These are phyloP conservation scores for Serendipita sp. DNA, from an alignment of 768 basidiomycete species.

Conservation along the genomic window DNA sequence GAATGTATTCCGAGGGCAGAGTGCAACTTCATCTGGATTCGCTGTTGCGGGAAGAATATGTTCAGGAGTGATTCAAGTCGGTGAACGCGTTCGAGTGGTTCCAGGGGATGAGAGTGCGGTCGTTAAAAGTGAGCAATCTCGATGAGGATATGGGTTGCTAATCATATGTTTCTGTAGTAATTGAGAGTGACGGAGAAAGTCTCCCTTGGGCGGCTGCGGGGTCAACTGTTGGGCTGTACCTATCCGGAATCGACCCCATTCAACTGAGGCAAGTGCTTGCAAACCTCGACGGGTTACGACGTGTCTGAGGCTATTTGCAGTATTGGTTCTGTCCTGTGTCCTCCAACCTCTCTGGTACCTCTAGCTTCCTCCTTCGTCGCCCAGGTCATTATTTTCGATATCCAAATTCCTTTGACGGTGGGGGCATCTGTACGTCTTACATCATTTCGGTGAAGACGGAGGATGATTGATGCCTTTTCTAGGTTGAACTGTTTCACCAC, in stretches of 20 bases:
- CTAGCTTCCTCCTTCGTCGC: constrained; percentile 67
- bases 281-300: not conserved
- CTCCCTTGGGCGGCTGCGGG: constrained; percentile 85
- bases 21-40: constrained; percentile 44
- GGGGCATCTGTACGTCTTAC: constrained; percentile 55
- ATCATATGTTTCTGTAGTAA: constrained; percentile 33
- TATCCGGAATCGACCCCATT: constrained; percentile 72
- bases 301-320: constrained; percentile 16
- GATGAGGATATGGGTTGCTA: not conserved
- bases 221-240: constrained; percentile 69
- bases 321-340: constrained; percentile 83
- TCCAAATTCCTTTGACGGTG: constrained; percentile 72
- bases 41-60: constrained; percentile 74
- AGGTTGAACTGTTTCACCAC: constrained; percentile 93
- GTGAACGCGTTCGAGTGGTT: constrained; percentile 70
- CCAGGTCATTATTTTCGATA: constrained; percentile 86
- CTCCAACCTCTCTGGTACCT: constrained; percentile 52
- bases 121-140: constrained; percentile 38
- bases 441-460: not conserved
- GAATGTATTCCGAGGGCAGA: constrained; percentile 87
- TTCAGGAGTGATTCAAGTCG: constrained; percentile 81
- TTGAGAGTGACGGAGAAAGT: constrained; percentile 64
- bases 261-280: constrained; percentile 33
- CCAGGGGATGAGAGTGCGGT: constrained; percentile 85
- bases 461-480: not conserved